Evolutionary conservation across 371 early-diverging fungal genomes (phyloP).

Genomic region (Blyttiomyces sp.): DNA sequence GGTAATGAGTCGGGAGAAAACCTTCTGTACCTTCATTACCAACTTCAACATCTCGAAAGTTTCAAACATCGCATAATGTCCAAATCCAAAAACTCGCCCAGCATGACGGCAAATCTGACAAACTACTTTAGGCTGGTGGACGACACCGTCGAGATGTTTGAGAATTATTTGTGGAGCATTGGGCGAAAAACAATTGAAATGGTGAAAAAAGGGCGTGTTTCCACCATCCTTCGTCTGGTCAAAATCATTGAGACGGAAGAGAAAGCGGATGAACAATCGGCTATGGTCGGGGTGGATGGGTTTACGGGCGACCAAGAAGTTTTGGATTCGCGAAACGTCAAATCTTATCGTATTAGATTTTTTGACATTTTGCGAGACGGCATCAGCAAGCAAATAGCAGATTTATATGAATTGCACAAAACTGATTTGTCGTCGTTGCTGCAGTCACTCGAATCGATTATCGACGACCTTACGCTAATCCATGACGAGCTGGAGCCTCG

Average conservation of each 20-base stretch:
- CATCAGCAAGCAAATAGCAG: constrained; percentile 59
- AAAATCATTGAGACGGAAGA: constrained; percentile 93
- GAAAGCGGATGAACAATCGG: constrained; percentile 71
- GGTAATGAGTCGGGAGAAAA: constrained; percentile 58
- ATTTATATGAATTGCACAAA: constrained; percentile 23
- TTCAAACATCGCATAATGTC: constrained; percentile 81
- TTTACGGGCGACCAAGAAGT: background rate
- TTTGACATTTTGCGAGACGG: constrained; percentile 71
- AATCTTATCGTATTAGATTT: constrained; percentile 72
- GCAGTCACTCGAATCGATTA: constrained; percentile 57
- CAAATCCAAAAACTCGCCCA: constrained; percentile 69
- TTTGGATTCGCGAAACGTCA: constrained; percentile 55
- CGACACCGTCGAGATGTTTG: constrained; percentile 73
- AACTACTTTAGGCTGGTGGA: constrained; percentile 81
- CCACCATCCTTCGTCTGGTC: constrained; percentile 75
- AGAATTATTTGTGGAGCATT: constrained; percentile 78
- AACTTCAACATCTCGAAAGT: constrained; percentile 80
- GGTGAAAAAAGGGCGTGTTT: constrained; percentile 61
- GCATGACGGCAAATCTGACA: constrained; percentile 75
- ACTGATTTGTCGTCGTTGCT: constrained; percentile 44
- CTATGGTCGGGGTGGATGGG: constrained; percentile 29
- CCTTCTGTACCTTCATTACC: constrained; percentile 81
- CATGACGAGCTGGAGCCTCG: constrained; percentile 81
- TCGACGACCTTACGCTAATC: constrained; percentile 83
- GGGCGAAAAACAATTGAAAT: constrained; percentile 74